Evolutionary conservation across 2,329 filamentous ascomycete genomes (phyloP).

Genomic region (Neurospora sp.): DNA sequence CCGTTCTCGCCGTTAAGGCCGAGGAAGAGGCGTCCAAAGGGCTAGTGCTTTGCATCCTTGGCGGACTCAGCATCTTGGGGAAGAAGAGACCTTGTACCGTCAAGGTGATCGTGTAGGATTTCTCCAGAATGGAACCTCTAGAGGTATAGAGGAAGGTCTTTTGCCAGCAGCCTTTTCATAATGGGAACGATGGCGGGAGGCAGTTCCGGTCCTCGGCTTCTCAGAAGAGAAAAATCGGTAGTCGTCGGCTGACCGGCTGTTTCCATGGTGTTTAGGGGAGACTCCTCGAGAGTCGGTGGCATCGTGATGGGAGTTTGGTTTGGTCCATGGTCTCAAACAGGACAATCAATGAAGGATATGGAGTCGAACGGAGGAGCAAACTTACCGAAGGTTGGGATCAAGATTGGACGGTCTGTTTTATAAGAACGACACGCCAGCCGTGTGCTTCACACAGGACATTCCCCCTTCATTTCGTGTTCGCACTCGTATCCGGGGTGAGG

Average conservation of each 20-base stretch:
- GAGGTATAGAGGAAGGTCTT: too few species aligned
- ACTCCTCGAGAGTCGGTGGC: background rate
- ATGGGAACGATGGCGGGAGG: too few species aligned
- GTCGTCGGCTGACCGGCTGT: background rate
- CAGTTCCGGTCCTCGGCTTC: too few species aligned
- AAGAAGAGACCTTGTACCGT: too few species aligned
- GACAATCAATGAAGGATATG: background rate
- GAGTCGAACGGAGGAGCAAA: background rate
- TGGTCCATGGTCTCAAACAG: background rate
- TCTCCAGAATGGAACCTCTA: too few species aligned
- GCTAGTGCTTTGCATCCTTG: too few species aligned
- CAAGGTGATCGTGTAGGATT: too few species aligned
- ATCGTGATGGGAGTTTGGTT: background rate
- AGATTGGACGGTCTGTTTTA: background rate
- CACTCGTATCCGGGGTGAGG: background rate
- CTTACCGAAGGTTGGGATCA: background rate
- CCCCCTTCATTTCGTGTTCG: conserved; percentile 21
- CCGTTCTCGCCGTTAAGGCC: background rate
- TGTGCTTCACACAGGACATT: conserved; percentile 36
- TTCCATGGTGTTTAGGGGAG: background rate
- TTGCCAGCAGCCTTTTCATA: too few species aligned
- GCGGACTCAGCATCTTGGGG: too few species aligned
- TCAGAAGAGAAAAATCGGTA: background rate
- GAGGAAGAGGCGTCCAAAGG: background rate
- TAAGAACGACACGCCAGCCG: conserved; percentile 37